These are phyloP conservation scores for Adansonia grandidieri DNA, from an alignment of 441 rosid species.

Conservation along the genomic window DNA sequence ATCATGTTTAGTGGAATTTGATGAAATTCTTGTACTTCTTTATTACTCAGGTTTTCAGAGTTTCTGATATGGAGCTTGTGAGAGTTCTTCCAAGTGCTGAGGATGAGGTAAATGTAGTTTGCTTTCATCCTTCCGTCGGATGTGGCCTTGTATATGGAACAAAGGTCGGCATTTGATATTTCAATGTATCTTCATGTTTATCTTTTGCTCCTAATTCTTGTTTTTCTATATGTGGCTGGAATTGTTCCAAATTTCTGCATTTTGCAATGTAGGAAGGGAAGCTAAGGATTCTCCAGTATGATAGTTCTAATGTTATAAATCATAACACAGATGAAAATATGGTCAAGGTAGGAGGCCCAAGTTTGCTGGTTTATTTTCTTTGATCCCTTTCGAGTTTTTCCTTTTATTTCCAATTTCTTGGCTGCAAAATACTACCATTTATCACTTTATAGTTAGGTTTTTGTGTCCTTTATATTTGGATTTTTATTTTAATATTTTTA, in stretches of 20 bases:
- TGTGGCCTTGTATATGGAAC: conserved; percentile 98
- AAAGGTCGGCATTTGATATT: conserved; percentile 51
- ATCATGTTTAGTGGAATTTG: conserved; percentile 8
- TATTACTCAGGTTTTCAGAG: conserved; percentile 71
- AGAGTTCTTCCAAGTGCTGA: conserved; percentile 92
- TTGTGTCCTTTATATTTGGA: not conserved
- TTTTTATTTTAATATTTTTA: not conserved
- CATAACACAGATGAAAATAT: conserved; percentile 44
- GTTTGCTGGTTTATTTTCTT: conserved; percentile 22
- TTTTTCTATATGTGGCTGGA: not conserved
- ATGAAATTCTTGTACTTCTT: conserved; percentile 13
- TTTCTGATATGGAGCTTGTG: conserved; percentile 91
- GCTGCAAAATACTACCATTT: not conserved
- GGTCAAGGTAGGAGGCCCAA: conserved; percentile 50
- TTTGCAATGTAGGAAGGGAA: conserved; percentile 67
- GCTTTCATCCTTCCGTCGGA: conserved; percentile 94
- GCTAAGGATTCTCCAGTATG: conserved; percentile 60
- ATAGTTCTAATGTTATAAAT: conserved; percentile 43
- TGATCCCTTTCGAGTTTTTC: not conserved
- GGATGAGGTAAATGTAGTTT: conserved; percentile 98
- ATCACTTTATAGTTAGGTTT: not conserved
- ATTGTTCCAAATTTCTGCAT: not conserved
- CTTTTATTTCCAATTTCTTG: not conserved
- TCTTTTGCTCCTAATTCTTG: not conserved
- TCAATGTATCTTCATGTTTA: not conserved